phyloP scores from a whole-genome alignment of 1,284 basidiomycete genomes.

The Leucoagaricus sp. region DNA sequence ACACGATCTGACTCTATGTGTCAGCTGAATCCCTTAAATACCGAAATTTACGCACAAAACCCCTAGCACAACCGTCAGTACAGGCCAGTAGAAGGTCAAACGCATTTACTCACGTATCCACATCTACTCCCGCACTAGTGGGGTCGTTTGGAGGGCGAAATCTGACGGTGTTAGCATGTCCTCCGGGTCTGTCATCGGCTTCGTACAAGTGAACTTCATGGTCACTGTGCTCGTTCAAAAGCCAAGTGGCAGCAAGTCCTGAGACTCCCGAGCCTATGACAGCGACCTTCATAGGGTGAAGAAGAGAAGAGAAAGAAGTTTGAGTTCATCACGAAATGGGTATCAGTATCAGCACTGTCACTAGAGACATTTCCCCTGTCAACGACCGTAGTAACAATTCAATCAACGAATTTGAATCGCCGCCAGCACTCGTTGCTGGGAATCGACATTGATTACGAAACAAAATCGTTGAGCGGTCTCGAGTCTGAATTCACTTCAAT shows the following conservation, averaged over 20 bases:
- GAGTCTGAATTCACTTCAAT: too few relatives aligned
- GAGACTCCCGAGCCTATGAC: conserved; percentile 82
- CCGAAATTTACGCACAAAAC: conserved; percentile 44
- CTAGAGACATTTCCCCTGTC: too few relatives aligned
- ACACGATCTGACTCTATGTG: conserved; percentile 56
- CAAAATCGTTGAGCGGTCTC: too few relatives aligned
- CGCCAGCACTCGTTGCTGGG: too few relatives aligned
- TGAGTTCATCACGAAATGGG: not conserved
- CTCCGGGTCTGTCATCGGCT: conserved; percentile 67
- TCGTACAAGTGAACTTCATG: conserved; percentile 85
- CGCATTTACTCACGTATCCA: conserved; percentile 63
- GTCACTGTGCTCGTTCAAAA: conserved; percentile 77
- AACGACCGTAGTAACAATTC: too few relatives aligned
- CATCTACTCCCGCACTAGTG: conserved; percentile 45
- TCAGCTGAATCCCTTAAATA: not conserved
- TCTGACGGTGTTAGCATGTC: conserved; percentile 78
- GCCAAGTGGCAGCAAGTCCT: conserved; percentile 78
- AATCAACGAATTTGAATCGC: not conserved
- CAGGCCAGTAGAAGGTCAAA: not conserved
- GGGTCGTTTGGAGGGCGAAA: conserved; percentile 47
- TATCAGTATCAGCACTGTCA: too few relatives aligned
- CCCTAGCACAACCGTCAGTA: conserved; percentile 33
- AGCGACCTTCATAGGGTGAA: conserved; percentile 60
- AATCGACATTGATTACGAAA: too few relatives aligned
- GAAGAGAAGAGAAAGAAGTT: not conserved